Base-by-base conservation (phyloP, 148 eudicot genomes). In the Rhododendron molle region DNA sequence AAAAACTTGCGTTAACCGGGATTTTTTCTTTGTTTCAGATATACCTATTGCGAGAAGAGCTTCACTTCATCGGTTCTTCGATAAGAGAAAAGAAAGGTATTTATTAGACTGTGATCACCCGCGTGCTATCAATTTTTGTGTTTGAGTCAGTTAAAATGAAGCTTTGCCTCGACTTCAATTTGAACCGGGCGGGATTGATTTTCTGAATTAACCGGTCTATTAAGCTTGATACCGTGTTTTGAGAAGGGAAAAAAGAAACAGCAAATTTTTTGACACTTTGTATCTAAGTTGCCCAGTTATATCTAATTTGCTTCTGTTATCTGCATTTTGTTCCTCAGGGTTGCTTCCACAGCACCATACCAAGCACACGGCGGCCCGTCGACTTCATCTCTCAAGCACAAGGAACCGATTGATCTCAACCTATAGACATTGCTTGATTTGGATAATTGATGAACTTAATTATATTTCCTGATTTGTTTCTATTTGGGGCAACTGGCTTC, bases 81-180 rank as follows among this genome's bases (percentile, higher is more conserved):
- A 88, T 54, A 95, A 93, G 90, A 88, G 98, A 83, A 95, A 89
- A 87, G 92, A 94, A 62, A 91, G 95, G 96, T 91, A 91, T 28
- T 30, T 14, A 71, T 71, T 71, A 20, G 20, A 0, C 76, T 30
- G 5, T 71, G 8, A 40, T 40, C 21, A 30, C 20, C 40, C 0
- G 8, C 2, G 76, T 32, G 2, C 40, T 32, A 30, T 14, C 21
- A 32, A 71, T 30, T 11, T 15, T 67, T 26, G 12, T 26, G 32
- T 67, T 67, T 67, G 32, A 26, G 12, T 67, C 32, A 67, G 1
- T 67, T 65, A 11, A 26, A n/a, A 26, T 3, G 15, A 67, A 26
- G 5, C 5, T 10, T 67, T 67, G 73, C 15, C 73, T 12, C 15
- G 5, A 67, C 15, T 67, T 67, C 73, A 10, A 67, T 67, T 67